phyloP scores from a whole-genome alignment of 139 green algal genomes.

The Choricystis sp. region DNA sequence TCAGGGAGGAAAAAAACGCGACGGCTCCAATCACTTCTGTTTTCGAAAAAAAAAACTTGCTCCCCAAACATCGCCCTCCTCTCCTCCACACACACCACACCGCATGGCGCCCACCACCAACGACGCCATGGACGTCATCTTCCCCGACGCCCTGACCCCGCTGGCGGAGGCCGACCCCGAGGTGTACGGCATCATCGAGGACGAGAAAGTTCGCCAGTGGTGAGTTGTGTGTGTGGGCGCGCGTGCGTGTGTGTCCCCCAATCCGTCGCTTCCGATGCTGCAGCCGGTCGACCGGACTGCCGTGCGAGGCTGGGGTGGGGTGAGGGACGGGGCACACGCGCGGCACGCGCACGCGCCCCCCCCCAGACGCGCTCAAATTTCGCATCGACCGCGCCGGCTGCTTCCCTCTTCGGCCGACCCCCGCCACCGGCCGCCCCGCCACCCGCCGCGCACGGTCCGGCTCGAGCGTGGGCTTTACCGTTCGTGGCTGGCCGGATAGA shows the following conservation, averaged over 20 bases:
- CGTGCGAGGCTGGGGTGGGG: too few species aligned
- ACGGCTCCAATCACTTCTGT: too few species aligned
- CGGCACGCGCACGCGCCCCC: neutral
- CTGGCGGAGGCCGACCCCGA: constrained; percentile 77
- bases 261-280: neutral
- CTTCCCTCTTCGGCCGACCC: too few species aligned
- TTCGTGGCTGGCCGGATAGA: too few species aligned
- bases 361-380: neutral
- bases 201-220: constrained; percentile 87
- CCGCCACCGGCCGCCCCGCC: too few species aligned
- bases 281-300: neutral
- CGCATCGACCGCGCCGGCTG: neutral
- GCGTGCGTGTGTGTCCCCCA: neutral
- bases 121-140: constrained; percentile 40
- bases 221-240: constrained; percentile 12
- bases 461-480: too few species aligned
- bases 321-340: too few species aligned
- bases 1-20: too few species aligned
- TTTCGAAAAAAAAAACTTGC: neutral
- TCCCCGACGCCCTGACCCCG: constrained; percentile 54
- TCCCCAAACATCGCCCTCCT: too few species aligned
- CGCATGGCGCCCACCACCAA: neutral
- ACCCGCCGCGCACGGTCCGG: too few species aligned
- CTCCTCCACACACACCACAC: too few species aligned
- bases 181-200: constrained; percentile 72